phyloP scores from a whole-genome alignment of 2,329 filamentous ascomycete species.

The Ceratocystis variospora region DNA sequence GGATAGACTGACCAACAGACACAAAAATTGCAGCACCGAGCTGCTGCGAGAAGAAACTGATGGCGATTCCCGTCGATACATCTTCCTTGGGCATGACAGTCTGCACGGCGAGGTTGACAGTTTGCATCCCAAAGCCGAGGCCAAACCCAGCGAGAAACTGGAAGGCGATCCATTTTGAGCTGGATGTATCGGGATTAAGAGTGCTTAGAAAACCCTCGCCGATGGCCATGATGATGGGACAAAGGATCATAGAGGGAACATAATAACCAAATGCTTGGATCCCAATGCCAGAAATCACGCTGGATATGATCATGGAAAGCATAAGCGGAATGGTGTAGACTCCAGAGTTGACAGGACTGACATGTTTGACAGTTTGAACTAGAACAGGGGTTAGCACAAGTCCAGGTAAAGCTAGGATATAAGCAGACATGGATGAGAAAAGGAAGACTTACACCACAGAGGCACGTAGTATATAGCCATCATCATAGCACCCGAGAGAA shows the following conservation, averaged over 20 bases:
- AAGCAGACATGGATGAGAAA: not conserved
- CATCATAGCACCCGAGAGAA: constrained; percentile 38
- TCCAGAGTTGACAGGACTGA: constrained; percentile 40
- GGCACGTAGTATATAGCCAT: constrained; percentile 42
- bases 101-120: constrained; percentile 42
- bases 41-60: constrained; percentile 45
- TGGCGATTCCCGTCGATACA: constrained; percentile 41
- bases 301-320: constrained; percentile 40
- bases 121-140: constrained; percentile 45
- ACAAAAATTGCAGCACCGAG: constrained; percentile 46
- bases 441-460: constrained; percentile 38
- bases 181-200: constrained; percentile 33
- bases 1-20: constrained; percentile 41
- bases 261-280: constrained; percentile 47
- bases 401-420: constrained; percentile 18
- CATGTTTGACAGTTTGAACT: constrained; percentile 44
- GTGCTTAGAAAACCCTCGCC: constrained; percentile 46
- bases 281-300: constrained; percentile 33
- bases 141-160: constrained; percentile 47
- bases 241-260: constrained; percentile 40
- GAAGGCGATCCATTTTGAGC: constrained; percentile 43
- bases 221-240: constrained; percentile 36
- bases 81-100: constrained; percentile 39
- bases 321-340: constrained; percentile 45
- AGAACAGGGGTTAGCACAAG: constrained; percentile 5